These are phyloP conservation scores for Lichtheimia corymbifera DNA, from an alignment of 371 early-diverging fungal genomes.

Conservation along the genomic window DNA sequence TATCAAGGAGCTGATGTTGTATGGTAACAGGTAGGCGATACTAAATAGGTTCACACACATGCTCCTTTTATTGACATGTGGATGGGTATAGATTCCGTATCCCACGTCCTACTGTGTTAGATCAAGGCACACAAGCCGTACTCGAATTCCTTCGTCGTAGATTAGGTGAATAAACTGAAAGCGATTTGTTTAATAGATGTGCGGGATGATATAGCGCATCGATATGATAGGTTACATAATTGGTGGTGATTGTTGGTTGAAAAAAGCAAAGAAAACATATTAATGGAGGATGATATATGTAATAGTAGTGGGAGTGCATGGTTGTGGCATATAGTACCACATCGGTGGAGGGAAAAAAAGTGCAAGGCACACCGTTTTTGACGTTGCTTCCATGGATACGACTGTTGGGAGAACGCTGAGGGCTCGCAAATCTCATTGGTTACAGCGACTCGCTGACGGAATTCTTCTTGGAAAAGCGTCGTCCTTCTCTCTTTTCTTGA, in stretches of 20 bases:
- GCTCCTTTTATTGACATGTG: neutral
- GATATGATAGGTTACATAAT: too few species aligned
- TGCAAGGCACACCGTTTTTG: too few species aligned
- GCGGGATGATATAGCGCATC: too few species aligned
- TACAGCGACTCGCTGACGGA: neutral
- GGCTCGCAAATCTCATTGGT: neutral
- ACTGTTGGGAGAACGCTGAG: too few species aligned
- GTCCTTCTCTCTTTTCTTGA: neutral
- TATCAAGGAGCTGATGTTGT: constrained; percentile 53
- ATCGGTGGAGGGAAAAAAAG: too few species aligned
- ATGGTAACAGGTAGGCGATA: constrained; percentile 55
- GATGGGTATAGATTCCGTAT: constrained; percentile 51
- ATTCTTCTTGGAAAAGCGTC: neutral
- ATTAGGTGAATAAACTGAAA: constrained; percentile 1
- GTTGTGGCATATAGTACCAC: too few species aligned
- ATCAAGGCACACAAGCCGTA: constrained; percentile 62
- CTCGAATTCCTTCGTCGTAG: constrained; percentile 58
- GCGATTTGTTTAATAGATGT: too few species aligned
- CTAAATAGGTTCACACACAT: neutral
- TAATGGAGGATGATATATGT: too few species aligned
- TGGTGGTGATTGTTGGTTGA: too few species aligned
- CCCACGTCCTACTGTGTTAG: constrained; percentile 62
- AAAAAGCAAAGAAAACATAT: too few species aligned
- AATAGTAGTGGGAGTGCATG: too few species aligned
- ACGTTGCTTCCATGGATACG: too few species aligned